Evolutionary conservation across 495 filamentous ascomycete genomes (phyloP).

Genomic region (Parathielavia appendiculata): DNA sequence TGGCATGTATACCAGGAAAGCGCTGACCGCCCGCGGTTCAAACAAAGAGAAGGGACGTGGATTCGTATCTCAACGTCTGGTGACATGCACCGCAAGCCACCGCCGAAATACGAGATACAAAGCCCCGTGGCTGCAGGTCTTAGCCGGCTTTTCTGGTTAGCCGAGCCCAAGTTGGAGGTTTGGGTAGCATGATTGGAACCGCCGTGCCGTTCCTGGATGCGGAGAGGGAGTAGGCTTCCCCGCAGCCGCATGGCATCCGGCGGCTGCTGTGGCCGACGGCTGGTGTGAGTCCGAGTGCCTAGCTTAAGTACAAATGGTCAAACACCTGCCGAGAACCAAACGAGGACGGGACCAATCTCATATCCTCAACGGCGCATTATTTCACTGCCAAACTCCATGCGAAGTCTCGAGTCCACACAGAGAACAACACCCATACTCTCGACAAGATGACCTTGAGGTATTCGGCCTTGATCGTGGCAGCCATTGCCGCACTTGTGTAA

Average conservation of each 20-base stretch:
- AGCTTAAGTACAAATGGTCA: background rate
- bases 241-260: background rate
- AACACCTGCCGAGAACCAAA: background rate
- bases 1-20: background rate
- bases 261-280: no score
- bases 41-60: background rate
- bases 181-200: background rate
- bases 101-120: background rate
- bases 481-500: slow-evolving; percentile 7
- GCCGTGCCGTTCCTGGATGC: background rate
- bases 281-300: background rate
- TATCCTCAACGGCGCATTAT: background rate
- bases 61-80: background rate
- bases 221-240: background rate
- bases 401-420: no score
- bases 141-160: background rate
- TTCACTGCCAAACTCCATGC: no score
- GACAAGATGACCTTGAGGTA: background rate
- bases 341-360: no score
- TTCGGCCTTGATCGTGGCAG: background rate
- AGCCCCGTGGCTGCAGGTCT: slow-evolving; percentile 10
- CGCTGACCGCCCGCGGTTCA: no score
- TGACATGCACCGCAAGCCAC: slow-evolving; percentile 2
- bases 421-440: background rate
- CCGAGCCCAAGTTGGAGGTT: slow-evolving; percentile 2